These are phyloP conservation scores for Effrenium voratum DNA, from an alignment of 73 alveolate genomes.

Conservation along the genomic window DNA sequence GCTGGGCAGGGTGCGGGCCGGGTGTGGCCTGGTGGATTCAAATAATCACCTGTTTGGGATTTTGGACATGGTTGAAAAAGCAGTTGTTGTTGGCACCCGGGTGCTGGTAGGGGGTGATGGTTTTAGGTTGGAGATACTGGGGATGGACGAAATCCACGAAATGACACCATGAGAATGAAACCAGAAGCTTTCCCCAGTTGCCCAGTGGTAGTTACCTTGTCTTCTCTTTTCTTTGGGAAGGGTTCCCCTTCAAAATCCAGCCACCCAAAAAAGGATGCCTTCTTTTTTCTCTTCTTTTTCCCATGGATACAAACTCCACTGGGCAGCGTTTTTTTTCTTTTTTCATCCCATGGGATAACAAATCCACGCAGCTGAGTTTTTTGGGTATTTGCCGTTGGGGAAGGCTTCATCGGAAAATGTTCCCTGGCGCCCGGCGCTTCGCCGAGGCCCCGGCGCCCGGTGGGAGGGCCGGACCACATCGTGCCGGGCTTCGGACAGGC, in stretches of 20 bases:
- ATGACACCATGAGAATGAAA: not conserved
- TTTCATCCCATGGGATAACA: not conserved
- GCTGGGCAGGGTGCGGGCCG: too few relatives aligned
- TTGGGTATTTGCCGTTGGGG: too few relatives aligned
- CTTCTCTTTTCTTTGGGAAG: too few relatives aligned
- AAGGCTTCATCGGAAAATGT: too few relatives aligned
- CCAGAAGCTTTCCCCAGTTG: not conserved
- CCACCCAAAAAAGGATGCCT: not conserved
- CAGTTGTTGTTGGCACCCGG: too few relatives aligned
- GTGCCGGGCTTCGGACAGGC: slow-evolving; percentile 70
- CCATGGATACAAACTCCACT: not conserved
- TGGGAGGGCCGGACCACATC: slow-evolving; percentile 73
- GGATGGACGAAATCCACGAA: not conserved
- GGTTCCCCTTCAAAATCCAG: not conserved
- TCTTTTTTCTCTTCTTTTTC: not conserved
- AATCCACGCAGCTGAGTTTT: too few relatives aligned
- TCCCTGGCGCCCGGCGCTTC: too few relatives aligned
- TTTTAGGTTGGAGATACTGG: not conserved
- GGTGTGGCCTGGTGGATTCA: too few relatives aligned
- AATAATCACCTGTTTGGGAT: too few relatives aligned
- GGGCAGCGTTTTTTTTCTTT: not conserved
- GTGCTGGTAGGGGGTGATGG: not conserved
- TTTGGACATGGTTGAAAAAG: too few relatives aligned
- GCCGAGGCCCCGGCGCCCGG: too few relatives aligned
- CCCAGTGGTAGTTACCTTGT: too few relatives aligned